These are phyloP conservation scores for Phytopythium ostracodes DNA, from an alignment of 352 stramenopile species.

Conservation along the genomic window DNA sequence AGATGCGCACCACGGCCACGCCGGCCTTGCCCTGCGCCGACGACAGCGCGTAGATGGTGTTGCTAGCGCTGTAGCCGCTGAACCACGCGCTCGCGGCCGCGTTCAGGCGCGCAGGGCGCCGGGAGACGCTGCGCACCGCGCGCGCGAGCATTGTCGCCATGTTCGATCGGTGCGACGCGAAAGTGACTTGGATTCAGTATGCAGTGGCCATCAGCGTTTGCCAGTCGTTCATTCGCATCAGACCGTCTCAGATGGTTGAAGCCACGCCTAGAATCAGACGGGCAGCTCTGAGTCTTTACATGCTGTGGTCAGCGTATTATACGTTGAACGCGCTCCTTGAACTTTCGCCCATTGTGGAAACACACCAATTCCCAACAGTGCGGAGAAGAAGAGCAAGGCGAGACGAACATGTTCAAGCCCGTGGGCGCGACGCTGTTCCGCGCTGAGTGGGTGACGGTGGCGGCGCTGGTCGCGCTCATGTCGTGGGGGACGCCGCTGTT, in stretches of 20 bases:
- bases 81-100: constrained; percentile 16
- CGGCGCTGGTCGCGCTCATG: constrained; percentile 22
- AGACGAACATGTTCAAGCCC: constrained; percentile 1
- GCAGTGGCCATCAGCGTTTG: not conserved
- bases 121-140: not conserved
- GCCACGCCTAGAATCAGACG: not conserved
- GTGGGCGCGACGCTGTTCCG: not conserved
- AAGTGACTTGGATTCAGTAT: not conserved
- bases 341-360: no score
- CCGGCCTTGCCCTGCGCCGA: constrained; percentile 81
- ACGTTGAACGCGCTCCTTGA: not conserved
- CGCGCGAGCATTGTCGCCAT: not conserved
- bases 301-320: not conserved
- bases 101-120: not conserved
- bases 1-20: constrained; percentile 89
- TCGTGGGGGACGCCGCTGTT: constrained; percentile 17
- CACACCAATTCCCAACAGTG: no score
- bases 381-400: not conserved
- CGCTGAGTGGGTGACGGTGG: constrained; percentile 25
- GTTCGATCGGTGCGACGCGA: no score
- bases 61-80: constrained; percentile 12
- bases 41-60: constrained; percentile 91
- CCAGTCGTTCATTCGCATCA: not conserved
- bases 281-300: not conserved
- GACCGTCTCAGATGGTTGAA: not conserved